phyloP scores from a whole-genome alignment of 2,329 filamentous ascomycete species.

The Grosmannia penicillata region DNA sequence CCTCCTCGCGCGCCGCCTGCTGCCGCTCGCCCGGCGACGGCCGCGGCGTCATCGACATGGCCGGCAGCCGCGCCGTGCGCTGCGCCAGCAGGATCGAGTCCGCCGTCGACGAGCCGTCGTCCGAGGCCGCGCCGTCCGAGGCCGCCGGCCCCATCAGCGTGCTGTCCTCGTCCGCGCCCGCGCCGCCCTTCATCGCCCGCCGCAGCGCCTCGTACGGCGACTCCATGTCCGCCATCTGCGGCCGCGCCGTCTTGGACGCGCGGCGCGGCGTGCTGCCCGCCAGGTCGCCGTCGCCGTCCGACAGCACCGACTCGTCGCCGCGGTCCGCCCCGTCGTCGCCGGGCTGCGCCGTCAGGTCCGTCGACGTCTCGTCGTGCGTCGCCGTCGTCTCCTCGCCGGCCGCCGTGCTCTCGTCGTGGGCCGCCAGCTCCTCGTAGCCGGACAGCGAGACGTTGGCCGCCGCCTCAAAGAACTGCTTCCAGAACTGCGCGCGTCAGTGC shows the following conservation, averaged over 20 bases:
- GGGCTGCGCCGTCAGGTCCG: slow-evolving; percentile 23
- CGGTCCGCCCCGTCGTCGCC: slow-evolving; percentile 29
- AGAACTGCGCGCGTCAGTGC: no score
- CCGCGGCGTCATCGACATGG: slow-evolving; percentile 49
- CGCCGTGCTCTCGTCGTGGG: slow-evolving; percentile 45
- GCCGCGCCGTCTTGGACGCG: slow-evolving; percentile 32
- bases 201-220: slow-evolving; percentile 66
- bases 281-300: slow-evolving; percentile 41
- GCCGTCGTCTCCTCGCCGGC: slow-evolving; percentile 27
- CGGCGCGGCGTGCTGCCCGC: slow-evolving; percentile 54
- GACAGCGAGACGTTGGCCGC: slow-evolving; percentile 94
- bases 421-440: slow-evolving; percentile 68
- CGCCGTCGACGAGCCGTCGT: slow-evolving; percentile 19
- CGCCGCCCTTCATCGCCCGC: slow-evolving; percentile 40
- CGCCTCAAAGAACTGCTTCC: slow-evolving; percentile 99
- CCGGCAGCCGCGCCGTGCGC: slow-evolving; percentile 38
- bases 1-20: slow-evolving; percentile 17
- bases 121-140: slow-evolving; percentile 16
- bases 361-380: slow-evolving; percentile 33
- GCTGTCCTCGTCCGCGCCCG: not conserved
- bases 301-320: slow-evolving; percentile 47
- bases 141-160: not conserved
- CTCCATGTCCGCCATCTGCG: slow-evolving; percentile 49
- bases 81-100: slow-evolving; percentile 34
- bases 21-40: slow-evolving; percentile 38